Base-by-base conservation (phyloP, 2,329 filamentous ascomycete species). In the Aspergillus quadricinctus region DNA sequence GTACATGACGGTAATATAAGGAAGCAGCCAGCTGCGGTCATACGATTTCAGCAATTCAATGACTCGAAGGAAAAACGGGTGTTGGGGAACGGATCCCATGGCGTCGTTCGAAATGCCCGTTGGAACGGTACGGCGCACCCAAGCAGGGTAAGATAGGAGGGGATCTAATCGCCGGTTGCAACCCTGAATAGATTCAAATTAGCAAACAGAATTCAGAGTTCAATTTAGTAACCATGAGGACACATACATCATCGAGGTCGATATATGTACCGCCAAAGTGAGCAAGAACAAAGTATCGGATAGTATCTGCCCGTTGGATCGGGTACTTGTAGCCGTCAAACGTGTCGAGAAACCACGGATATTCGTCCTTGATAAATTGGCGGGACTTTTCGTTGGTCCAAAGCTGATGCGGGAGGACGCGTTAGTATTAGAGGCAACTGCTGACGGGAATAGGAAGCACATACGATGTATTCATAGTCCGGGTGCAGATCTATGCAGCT, bases 21-120 rank as follows among this genome's bases (percentile, higher is more conserved):
- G 82, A 59, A 87, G 70, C 41, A 85, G 67, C 88, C 88, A 92
- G 61, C 83, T 83, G 57, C 83, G 81, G 67, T 89, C 81, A 72
- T 89, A 90, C 54, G 80, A 78, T 56, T 84, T 80, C n/a, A 92
- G 77, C 11, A 81, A 79, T 60, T 88, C 81, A 64, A 90, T 88
- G 41, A 88, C 85, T 50, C 81, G 79, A 51, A 86, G 77, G 78
- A 91, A 91, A 77, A 90, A 90, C 0, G 88, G 88, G 65, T 92
- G 89, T 58, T 85, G 81, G 0, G 87, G 84, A 0, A 89, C 80
- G 17, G 88, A 77, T 50, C 88, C 88, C 88, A 92, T 91, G 43
- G 86, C 87, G 66, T 92, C 89, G 76, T 92, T 92, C 62, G 86
- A 89, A 64, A 92, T 89, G 60, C 89, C 89, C 1, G 89, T 92